Base-by-base conservation (phyloP, 176 grass and related monocot species). In the Pharus latifolius region DNA sequence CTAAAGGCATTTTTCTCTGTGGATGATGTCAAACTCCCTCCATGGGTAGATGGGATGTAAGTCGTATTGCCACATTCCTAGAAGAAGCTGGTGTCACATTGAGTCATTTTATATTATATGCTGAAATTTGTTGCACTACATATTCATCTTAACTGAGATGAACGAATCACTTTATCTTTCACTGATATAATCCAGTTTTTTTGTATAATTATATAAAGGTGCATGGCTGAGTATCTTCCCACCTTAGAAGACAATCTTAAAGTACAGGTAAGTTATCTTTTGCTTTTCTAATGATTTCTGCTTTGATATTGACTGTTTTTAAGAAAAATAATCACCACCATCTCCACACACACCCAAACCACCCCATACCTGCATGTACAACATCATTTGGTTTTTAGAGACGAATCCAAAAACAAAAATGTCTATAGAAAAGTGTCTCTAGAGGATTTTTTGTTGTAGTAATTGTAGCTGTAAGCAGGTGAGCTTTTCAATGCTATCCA, bases 1-100 rank as follows among this genome's bases (percentile, higher is more conserved):
- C 60, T 96, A 29, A 92, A 89, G 50, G 75, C 78, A 56, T 68
- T 96, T 80, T 83, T 96, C 73, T 89, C 83, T 35, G 80, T 96
- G 49, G 92, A 96, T 8, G 80, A 87, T 69, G 81, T 92, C 53
- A 96, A 89, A 78, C 92, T 96, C 22, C 80, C 73, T 72, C 64
- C 76, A 84, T 92, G 92, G 92, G 64, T 78, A 76, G 87, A 89
- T 89, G 85, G 72, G 26, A 96, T 96, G 92, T 96, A 87, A 89
- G 92, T 84, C 70, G 37, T 72, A 32, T 74, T 58, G 18, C 33
- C 20, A 55, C 11, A 61, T 52, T 17, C 22, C 60, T 67, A 56
- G 13, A 82, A 56, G 66, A 63, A 69, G 38, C 32, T 25, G 47
- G 9, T 48, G n/a, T 40, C 29, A 40, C 40, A 13, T 48, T 24